Conservation (phyloP, 202 grass and related monocot genomes). For the Panicum virgatum region DNA sequence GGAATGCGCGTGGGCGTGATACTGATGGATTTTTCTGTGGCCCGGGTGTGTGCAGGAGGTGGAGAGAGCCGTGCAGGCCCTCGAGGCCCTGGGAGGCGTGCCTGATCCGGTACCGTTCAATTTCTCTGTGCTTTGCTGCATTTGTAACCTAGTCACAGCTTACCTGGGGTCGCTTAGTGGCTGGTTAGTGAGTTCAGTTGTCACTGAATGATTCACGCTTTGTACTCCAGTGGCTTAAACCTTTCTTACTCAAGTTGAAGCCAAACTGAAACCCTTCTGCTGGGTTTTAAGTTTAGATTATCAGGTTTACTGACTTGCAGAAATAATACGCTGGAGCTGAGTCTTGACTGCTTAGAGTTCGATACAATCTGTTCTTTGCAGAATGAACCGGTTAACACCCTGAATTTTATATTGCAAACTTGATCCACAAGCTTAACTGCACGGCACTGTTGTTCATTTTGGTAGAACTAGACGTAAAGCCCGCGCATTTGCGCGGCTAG, state of each 20-base stretch:
- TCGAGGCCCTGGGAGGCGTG: slow-evolving; percentile 63
- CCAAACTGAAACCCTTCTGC: neutral
- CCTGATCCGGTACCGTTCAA: slow-evolving; percentile 59
- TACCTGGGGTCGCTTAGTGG: neutral
- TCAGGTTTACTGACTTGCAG: neutral
- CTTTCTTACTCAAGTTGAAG: neutral
- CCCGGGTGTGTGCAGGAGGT: slow-evolving; percentile 53
- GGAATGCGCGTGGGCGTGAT: neutral
- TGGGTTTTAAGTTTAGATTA: too few species aligned
- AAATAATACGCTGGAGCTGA: neutral
- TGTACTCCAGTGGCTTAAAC: neutral
- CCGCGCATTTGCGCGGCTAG: too few species aligned
- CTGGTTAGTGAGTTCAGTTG: neutral
- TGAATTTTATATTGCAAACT: too few species aligned
- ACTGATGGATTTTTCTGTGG: neutral
- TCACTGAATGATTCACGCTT: neutral
- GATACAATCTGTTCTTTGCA: too few species aligned
- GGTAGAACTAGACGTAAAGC: too few species aligned
- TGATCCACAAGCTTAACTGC: too few species aligned
- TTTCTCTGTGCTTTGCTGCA: neutral
- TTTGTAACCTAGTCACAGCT: too few species aligned
- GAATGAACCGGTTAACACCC: too few species aligned
- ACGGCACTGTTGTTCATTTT: neutral
- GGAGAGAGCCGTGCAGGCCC: slow-evolving; percentile 62
- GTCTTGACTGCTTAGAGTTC: neutral